Percentiles rank a stretch among this genome's conserved stretches.
Conservation (phyloP, 768 basidiomycete species). For the Amanita thiersii region DNA sequence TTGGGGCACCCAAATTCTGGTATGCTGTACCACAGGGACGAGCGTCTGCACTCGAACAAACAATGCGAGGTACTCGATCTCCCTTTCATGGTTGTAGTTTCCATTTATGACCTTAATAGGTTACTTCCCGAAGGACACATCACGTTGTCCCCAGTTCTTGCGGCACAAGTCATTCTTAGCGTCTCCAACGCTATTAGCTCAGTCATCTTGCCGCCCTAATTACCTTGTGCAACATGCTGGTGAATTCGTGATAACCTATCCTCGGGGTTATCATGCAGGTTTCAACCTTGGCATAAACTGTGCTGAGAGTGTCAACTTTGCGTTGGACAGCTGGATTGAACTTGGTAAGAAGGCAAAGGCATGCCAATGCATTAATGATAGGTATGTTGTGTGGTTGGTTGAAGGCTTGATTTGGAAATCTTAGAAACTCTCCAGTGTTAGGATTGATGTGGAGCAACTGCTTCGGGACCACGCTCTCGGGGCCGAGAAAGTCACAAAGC, state of each 20-base stretch:
- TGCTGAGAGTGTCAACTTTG: slow-evolving; percentile 96
- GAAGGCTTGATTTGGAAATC: slow-evolving; percentile 1
- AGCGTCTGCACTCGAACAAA: slow-evolving; percentile 74
- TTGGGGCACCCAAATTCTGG: slow-evolving; percentile 97
- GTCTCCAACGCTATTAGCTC: slow-evolving; percentile 75
- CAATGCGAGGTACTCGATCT: slow-evolving; percentile 65
- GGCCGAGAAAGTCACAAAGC: slow-evolving; percentile 14
- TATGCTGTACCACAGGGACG: slow-evolving; percentile 90
- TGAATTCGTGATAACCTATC: slow-evolving; percentile 96
- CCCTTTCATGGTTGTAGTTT: slow-evolving; percentile 5
- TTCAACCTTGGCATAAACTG: slow-evolving; percentile 97
- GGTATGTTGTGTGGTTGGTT: slow-evolving; percentile 31
- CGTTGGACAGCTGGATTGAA: slow-evolving; percentile 89
- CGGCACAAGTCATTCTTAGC: slow-evolving; percentile 95
- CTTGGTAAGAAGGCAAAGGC: slow-evolving; percentile 74
- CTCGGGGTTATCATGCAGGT: slow-evolving; percentile 92
- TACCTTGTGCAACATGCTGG: slow-evolving; percentile 85
- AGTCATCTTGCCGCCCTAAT: slow-evolving; percentile 77
- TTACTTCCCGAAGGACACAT: slow-evolving; percentile 83
- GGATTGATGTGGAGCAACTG: slow-evolving; percentile 88
- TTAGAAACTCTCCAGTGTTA: slow-evolving; percentile 48
- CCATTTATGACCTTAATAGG: slow-evolving; percentile 31
- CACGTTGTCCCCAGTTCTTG: slow-evolving; percentile 85
- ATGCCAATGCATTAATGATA: slow-evolving; percentile 68
- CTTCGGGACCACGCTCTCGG: slow-evolving; percentile 59